Percentiles rank a stretch among this genome's conserved stretches.
Conservation (phyloP, 495 filamentous ascomycete genomes). For the Evernia prunastri region DNA sequence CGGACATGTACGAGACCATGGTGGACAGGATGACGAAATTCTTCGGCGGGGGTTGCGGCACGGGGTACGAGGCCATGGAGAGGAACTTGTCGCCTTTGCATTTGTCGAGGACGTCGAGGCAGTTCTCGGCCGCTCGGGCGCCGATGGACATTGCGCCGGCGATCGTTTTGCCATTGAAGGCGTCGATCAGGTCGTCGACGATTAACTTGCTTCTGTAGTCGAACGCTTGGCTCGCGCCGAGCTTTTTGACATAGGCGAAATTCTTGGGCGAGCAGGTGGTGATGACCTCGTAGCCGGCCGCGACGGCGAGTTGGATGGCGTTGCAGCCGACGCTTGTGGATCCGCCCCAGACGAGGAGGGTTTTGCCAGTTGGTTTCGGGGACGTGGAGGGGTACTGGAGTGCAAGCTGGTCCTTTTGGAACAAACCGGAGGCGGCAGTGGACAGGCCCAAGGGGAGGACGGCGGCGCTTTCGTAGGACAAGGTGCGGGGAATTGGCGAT, state of each 20-base stretch:
- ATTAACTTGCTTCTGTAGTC: slow-evolving; percentile 47
- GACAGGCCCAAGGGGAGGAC: slow-evolving; percentile 50
- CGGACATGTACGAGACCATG: background rate
- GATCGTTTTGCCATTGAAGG: slow-evolving; percentile 25
- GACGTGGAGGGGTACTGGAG: slow-evolving; percentile 30
- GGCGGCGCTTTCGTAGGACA: slow-evolving; percentile 42
- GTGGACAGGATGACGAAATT: background rate
- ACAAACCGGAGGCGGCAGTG: slow-evolving; percentile 50
- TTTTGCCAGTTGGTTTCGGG: slow-evolving; percentile 33
- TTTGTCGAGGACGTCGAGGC: slow-evolving; percentile 14
- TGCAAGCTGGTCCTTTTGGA: slow-evolving; percentile 35
- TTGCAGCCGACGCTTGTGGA: slow-evolving; percentile 51
- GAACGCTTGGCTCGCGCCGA: slow-evolving; percentile 51
- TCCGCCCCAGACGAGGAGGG: slow-evolving; percentile 56
- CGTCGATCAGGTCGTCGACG: slow-evolving; percentile 31
- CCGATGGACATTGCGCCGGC: slow-evolving; percentile 20
- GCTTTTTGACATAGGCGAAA: slow-evolving; percentile 41
- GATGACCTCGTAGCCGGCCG: slow-evolving; percentile 53
- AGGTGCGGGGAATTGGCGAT: slow-evolving; percentile 39
- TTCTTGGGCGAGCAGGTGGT: slow-evolving; percentile 49
- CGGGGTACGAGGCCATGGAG: slow-evolving; percentile 2
- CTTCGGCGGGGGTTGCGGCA: slow-evolving; percentile 17
- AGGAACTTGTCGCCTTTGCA: slow-evolving; percentile 19
- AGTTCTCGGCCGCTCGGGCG: slow-evolving; percentile 3
- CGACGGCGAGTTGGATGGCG: slow-evolving; percentile 55